phyloP scores from a whole-genome alignment of 2,329 filamentous ascomycete genomes.

The Atkinsonella texensis region DNA sequence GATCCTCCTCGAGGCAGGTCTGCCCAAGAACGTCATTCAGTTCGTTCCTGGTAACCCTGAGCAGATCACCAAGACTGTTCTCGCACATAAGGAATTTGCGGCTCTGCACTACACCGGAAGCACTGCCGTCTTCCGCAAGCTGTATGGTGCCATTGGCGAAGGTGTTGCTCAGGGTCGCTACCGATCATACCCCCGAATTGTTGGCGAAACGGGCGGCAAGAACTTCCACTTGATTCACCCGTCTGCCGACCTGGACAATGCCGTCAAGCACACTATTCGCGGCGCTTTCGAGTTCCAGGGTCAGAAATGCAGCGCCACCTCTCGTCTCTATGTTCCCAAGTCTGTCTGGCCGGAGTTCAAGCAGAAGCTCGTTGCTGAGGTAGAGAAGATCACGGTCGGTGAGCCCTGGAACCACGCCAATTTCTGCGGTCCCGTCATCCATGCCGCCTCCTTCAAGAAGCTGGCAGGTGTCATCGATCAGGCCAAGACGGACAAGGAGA shows the following conservation, averaged over 20 bases:
- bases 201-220: conserved; percentile 86
- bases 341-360: conserved; percentile 66
- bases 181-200: conserved; percentile 73
- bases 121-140: conserved; percentile 77
- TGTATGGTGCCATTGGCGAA: conserved; percentile 76
- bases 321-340: conserved; percentile 64
- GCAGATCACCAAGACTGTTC: conserved; percentile 65
- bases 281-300: conserved; percentile 86
- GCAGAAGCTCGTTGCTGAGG: conserved; percentile 54
- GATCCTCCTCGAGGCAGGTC: conserved; percentile 81
- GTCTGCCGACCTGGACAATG: conserved; percentile 66
- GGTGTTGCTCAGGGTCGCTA: conserved; percentile 76
- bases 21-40: conserved; percentile 83
- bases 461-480: conserved; percentile 64
- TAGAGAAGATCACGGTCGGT: conserved; percentile 58
- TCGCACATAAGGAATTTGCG: conserved; percentile 70
- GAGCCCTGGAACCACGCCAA: conserved; percentile 56
- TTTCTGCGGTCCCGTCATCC: conserved; percentile 83
- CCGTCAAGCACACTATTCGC: conserved; percentile 69
- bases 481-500: conserved; percentile 61
- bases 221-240: conserved; percentile 81
- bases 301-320: conserved; percentile 83
- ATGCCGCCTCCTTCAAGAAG: conserved; percentile 71
- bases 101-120: conserved; percentile 93
- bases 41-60: conserved; percentile 84